Evolutionary conservation across 306 rosid genomes (phyloP).

Genomic region (Lathyrus sativus): DNA sequence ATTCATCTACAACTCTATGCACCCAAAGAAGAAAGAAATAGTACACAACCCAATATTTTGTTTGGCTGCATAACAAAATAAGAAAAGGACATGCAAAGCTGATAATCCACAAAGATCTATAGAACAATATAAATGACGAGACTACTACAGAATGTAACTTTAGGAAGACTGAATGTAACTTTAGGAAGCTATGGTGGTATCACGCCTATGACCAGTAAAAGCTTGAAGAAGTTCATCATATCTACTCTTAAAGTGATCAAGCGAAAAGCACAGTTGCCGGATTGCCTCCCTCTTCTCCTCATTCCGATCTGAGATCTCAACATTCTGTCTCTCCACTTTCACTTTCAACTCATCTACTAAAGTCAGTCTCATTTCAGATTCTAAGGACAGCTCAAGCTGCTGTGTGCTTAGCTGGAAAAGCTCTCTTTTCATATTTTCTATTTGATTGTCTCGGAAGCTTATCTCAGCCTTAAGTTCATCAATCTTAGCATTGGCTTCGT

Average conservation of each 20-base stretch:
- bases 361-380: slow-evolving; percentile 45
- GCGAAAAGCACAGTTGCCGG: slow-evolving; percentile 78
- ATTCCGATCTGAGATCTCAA: slow-evolving; percentile 58
- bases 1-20: not conserved
- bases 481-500: slow-evolving; percentile 49
- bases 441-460: slow-evolving; percentile 53
- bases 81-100: slow-evolving; percentile 21
- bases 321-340: slow-evolving; percentile 43
- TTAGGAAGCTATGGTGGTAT: slow-evolving; percentile 51
- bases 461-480: slow-evolving; percentile 55
- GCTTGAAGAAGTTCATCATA: slow-evolving; percentile 77
- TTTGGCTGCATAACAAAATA: slow-evolving; percentile 4
- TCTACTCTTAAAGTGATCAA: slow-evolving; percentile 75
- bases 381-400: slow-evolving; percentile 48
- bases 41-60: slow-evolving; percentile 5
- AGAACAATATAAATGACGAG: slow-evolving; percentile 7
- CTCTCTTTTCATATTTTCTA: slow-evolving; percentile 54
- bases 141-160: not conserved
- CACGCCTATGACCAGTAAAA: slow-evolving; percentile 54
- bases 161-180: slow-evolving; percentile 36
- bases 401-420: slow-evolving; percentile 41
- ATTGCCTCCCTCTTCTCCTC: slow-evolving; percentile 93
- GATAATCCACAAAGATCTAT: not conserved
- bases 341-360: slow-evolving; percentile 11
- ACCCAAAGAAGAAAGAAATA: slow-evolving; percentile 1